phyloP scores from a whole-genome alignment of 2,329 filamentous ascomycete species.

The Ascochyta fabae region DNA sequence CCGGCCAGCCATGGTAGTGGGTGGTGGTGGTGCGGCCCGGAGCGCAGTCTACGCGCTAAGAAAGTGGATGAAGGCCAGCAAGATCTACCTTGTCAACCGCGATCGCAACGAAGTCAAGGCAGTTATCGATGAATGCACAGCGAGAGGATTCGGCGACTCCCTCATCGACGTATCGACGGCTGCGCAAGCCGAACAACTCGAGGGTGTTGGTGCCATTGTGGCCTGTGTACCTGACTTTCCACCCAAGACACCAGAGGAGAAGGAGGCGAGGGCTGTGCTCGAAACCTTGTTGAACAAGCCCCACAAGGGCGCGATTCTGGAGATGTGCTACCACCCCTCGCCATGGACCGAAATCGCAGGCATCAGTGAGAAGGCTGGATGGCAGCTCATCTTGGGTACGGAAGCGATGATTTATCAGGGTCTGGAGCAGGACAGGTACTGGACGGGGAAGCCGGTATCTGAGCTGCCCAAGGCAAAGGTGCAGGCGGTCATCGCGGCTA shows the following conservation, averaged over 20 bases:
- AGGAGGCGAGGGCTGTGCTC: slow-evolving; percentile 62
- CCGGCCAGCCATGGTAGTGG: slow-evolving; percentile 73
- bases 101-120: slow-evolving; percentile 70
- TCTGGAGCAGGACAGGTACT: slow-evolving; percentile 67
- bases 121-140: slow-evolving; percentile 68
- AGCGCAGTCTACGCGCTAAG: slow-evolving; percentile 78
- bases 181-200: slow-evolving; percentile 63
- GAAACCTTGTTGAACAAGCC: slow-evolving; percentile 57
- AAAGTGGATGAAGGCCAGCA: slow-evolving; percentile 69
- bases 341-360: slow-evolving; percentile 68
- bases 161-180: slow-evolving; percentile 68
- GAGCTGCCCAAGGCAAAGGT: slow-evolving; percentile 67
- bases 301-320: slow-evolving; percentile 71
- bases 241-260: slow-evolving; percentile 69
- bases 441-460: slow-evolving; percentile 67
- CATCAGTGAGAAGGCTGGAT: slow-evolving; percentile 66
- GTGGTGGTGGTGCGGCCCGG: slow-evolving; percentile 77
- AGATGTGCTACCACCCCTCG: slow-evolving; percentile 83
- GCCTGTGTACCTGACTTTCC: slow-evolving; percentile 77
- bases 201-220: slow-evolving; percentile 70
- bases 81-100: slow-evolving; percentile 79
- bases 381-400: slow-evolving; percentile 77
- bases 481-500: slow-evolving; percentile 58
- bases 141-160: slow-evolving; percentile 64
- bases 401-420: slow-evolving; percentile 81